Evolutionary conservation across 805 yeast species (phyloP), one percentile per base, ranked within the genome.

Genomic region (Sugiyamaella mastotermitis): DNA sequence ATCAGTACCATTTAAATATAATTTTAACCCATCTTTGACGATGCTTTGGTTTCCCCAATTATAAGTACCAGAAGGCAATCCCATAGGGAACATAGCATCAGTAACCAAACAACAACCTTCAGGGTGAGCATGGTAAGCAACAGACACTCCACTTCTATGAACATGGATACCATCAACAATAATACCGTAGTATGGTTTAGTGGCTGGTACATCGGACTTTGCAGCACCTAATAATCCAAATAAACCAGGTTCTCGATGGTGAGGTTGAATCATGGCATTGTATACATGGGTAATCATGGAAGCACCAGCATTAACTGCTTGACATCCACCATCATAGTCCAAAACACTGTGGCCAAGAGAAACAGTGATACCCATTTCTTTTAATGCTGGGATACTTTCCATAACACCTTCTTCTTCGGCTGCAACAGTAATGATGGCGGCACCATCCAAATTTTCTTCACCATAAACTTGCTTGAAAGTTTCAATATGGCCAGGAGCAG

Each of bases 231-330:
- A 55, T 23, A 74, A 58, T 2, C 80, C 81, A 24, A 73, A 65
- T 15, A 74, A 69, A 10, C 80, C 79, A 8, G 72, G 73, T 36
- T 74, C 72, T 48, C 81, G 60, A 50, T 74, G 80, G 49, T 73
- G 79, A 5, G 76, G 76, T 33, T 52, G 62, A 3, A 77, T 76
- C 81, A 75, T 75, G 47, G 81, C 81, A 48, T 75, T 75, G 56
- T 71, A 75, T 37, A 75, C 61, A 50, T 75, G 81, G 3, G 81
- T 75, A 40, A 75, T 61, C 79, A 75, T 74, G n/a, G 68, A 50
- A 11, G 78, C 76, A 17, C 80, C 80, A n/a, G 60, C 48, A 16
- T 58, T 53, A 24, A 74, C 57, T 0, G 80, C 80, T 37, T 62
- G 55, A 16, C 65, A 41, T 10, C 58, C 60, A 4, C 49, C 51